Conservation (phyloP, 2,329 filamentous ascomycete species). For the Trichophyton mentagrophytes region DNA sequence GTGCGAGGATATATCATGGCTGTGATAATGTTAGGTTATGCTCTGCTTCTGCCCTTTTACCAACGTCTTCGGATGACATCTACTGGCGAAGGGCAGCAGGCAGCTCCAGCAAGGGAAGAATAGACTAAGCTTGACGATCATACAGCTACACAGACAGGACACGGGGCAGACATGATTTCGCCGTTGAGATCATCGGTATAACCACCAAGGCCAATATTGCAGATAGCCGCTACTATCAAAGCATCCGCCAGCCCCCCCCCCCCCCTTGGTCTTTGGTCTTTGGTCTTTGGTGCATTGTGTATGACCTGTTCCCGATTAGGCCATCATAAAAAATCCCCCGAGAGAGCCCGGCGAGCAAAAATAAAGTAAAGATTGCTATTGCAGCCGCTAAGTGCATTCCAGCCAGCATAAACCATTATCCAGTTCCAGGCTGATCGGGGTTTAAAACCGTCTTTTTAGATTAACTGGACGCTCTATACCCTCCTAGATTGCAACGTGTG, state of each 20-base stretch:
- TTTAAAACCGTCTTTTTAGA: neutral
- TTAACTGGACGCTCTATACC: neutral
- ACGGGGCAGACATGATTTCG: neutral
- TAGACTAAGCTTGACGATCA: slow-evolving; percentile 1
- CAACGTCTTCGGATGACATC: neutral
- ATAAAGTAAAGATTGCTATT: neutral
- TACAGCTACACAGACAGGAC: neutral
- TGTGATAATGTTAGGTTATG: neutral
- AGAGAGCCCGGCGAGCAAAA: neutral
- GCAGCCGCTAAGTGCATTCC: neutral
- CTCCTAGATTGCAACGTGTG: neutral
- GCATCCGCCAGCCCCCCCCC: neutral
- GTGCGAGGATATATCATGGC: neutral
- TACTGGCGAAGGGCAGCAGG: neutral
- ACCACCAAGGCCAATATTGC: neutral
- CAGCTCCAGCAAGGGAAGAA: neutral
- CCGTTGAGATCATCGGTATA: slow-evolving; percentile 1
- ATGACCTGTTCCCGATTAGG: slow-evolving; percentile 1
- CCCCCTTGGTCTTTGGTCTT: neutral
- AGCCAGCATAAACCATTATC: neutral
- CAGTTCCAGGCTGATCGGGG: neutral
- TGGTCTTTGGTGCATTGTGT: neutral
- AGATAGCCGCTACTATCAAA: neutral
- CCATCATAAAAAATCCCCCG: neutral
- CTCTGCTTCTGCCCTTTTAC: neutral